Conservation (phyloP, 2,329 filamentous ascomycete species). For the Blastomyces silverae region DNA sequence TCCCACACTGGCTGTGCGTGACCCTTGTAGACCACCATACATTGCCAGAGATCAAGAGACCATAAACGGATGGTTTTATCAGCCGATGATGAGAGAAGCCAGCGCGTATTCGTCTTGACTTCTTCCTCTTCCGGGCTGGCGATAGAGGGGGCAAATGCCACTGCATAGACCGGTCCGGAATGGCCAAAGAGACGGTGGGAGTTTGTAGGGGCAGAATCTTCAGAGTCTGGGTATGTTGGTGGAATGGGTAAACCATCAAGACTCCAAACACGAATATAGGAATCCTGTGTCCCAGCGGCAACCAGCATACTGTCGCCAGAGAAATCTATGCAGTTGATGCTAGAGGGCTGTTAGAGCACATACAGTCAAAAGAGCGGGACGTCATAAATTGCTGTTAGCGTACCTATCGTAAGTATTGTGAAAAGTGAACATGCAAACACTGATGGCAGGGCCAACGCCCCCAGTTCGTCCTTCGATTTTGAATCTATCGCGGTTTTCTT, state of each 20-base stretch:
- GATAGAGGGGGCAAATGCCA: conserved; percentile 75
- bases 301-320: conserved; percentile 83
- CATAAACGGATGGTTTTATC: conserved; percentile 87
- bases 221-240: conserved; percentile 55
- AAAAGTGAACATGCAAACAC: conserved; percentile 96
- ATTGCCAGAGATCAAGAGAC: conserved; percentile 89
- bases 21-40: conserved; percentile 86
- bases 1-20: conserved; percentile 88
- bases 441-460: conserved; percentile 73
- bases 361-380: conserved; percentile 11
- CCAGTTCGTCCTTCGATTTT: conserved; percentile 77
- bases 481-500: conserved; percentile 87
- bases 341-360: conserved; percentile 35
- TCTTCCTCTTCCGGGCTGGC: conserved; percentile 45
- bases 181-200: conserved; percentile 80
- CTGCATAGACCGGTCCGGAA: conserved; percentile 77
- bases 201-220: conserved; percentile 58
- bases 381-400: conserved; percentile 28
- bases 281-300: conserved; percentile 84
- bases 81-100: conserved; percentile 78
- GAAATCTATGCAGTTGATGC: conserved; percentile 89
- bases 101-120: conserved; percentile 58
- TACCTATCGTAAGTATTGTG: conserved; percentile 92
- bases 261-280: conserved; percentile 92
- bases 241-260: conserved; percentile 76